A percentile compares a stretch with the other conserved stretches of the same genome.
Evolutionary conservation across 2,329 filamentous ascomycete genomes (phyloP).

Genomic region (Fusarium chaquense): DNA sequence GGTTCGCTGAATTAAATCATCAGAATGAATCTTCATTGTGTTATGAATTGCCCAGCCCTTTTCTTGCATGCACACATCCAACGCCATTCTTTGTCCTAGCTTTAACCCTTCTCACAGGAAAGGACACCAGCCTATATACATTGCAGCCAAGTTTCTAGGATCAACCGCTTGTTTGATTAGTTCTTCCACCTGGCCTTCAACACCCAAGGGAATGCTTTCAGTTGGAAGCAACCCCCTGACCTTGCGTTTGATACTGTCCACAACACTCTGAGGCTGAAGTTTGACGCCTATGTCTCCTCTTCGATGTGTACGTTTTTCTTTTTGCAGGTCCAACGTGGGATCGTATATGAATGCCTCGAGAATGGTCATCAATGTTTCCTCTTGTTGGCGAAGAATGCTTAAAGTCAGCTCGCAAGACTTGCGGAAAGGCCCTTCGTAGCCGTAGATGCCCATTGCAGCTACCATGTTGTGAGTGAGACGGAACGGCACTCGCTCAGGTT

Average conservation of each 20-base stretch:
- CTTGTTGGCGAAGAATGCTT: conserved; percentile 84
- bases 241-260: conserved; percentile 90
- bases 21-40: not conserved
- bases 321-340: conserved; percentile 90
- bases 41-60: not conserved
- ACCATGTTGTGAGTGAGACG: conserved; percentile 98
- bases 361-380: conserved; percentile 97
- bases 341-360: conserved; percentile 98
- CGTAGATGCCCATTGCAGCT: conserved; percentile 94
- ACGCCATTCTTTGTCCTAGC: not conserved
- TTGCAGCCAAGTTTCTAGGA: conserved; percentile 81
- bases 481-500: conserved; percentile 95
- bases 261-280: conserved; percentile 76
- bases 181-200: conserved; percentile 98
- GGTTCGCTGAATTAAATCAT: not conserved
- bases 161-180: conserved; percentile 89
- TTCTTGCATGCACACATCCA: not conserved
- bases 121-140: conserved; percentile 96
- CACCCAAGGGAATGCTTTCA: conserved; percentile 91
- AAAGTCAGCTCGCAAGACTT: conserved; percentile 92
- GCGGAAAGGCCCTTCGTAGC: conserved; percentile 92
- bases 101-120: conserved; percentile 56
- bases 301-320: conserved; percentile 65
- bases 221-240: conserved; percentile 84
- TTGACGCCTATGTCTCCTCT: conserved; percentile 58